Evolutionary conservation across 2,329 filamentous ascomycete genomes (phyloP), one percentile per base, ranked within the genome.

Genomic region (Dactylonectria estremocensis): DNA sequence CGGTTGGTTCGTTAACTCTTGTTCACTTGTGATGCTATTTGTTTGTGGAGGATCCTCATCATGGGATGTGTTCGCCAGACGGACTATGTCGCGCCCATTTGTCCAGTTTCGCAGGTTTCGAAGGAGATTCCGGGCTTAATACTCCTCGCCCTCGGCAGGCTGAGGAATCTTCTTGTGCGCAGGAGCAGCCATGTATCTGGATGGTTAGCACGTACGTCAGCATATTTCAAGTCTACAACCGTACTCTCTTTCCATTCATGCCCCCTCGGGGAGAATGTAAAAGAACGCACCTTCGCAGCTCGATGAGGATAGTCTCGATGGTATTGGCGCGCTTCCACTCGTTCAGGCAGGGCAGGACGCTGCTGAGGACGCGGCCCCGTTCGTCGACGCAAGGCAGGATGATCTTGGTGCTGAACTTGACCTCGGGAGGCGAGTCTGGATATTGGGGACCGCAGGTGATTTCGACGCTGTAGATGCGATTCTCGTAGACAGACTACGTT

Each of bases 381-480:
- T 86, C 89, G 82, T 95, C 93, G 59, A 99, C 96, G 77, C 95
- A 97, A 28, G 96, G 96, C n/a, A 98, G 89, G 84, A 98, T 98
- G 84, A 99, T 92, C 82, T 94, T 93, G 77, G 93, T 97, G 76
- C 96, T 91, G 83, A 99, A 99, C 78, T 95, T 91, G 77, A 99
- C 93, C 58, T 92, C 91, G 0, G 96, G 96, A 52, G 96, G 96
- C 69, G 89, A 86, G 80, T 97, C 95, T 59, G 96, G 96, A 81
- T 99, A 99, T 65, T 93, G 86, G 55, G 91, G 87, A 69, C 95
- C 95, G 85, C 96, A 99, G 85, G 97, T 92, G 85, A 99, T 97
- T 83, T 95, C 97, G 77, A 99, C 89, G 75, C 94, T 97, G 88
- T 99, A 99, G 85, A 99, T 99, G 78, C 96, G 93, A 84, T 99